Conservation (phyloP, 805 yeast genomes). For the Spathaspora gorwiae region DNA sequence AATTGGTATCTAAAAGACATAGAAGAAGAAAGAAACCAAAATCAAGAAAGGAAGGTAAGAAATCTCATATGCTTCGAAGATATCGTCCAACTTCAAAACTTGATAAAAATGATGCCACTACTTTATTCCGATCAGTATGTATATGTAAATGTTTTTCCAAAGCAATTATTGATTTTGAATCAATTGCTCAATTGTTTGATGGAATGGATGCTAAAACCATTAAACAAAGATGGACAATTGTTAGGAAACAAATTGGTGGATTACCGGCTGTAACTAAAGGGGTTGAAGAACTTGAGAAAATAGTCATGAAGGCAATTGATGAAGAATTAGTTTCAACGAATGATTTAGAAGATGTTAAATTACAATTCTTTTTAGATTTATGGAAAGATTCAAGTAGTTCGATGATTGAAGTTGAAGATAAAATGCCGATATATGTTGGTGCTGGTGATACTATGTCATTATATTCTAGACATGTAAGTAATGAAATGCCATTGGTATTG, state of each 20-base stretch:
- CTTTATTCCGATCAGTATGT: conserved; percentile 59
- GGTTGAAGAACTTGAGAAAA: conserved; percentile 62
- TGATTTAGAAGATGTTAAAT: conserved; percentile 49
- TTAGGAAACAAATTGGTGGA: conserved; percentile 48
- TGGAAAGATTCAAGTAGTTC: conserved; percentile 60
- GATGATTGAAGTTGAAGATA: conserved; percentile 22
- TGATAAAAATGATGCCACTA: conserved; percentile 46
- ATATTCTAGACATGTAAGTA: conserved; percentile 23
- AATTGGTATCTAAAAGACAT: conserved; percentile 10
- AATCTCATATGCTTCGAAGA: neutral
- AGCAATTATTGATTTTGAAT: conserved; percentile 60
- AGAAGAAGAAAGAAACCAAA: conserved; percentile 11
- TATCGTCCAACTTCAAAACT: conserved; percentile 18
- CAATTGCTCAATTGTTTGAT: conserved; percentile 48
- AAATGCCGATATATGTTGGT: conserved; percentile 35
- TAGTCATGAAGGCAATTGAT: conserved; percentile 55
- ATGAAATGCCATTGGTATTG: conserved; percentile 15
- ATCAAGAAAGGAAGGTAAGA: neutral
- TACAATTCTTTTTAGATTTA: conserved; percentile 48
- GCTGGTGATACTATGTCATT: conserved; percentile 45
- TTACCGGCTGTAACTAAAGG: conserved; percentile 52
- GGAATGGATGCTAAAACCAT: conserved; percentile 41
- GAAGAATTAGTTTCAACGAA: conserved; percentile 46
- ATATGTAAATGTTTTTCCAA: conserved; percentile 58
- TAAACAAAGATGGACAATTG: conserved; percentile 65